Percentiles rank a stretch among this genome's conserved stretches.
phyloP scores from a whole-genome alignment of 768 basidiomycete species.

The Pisolithus orientalis region DNA sequence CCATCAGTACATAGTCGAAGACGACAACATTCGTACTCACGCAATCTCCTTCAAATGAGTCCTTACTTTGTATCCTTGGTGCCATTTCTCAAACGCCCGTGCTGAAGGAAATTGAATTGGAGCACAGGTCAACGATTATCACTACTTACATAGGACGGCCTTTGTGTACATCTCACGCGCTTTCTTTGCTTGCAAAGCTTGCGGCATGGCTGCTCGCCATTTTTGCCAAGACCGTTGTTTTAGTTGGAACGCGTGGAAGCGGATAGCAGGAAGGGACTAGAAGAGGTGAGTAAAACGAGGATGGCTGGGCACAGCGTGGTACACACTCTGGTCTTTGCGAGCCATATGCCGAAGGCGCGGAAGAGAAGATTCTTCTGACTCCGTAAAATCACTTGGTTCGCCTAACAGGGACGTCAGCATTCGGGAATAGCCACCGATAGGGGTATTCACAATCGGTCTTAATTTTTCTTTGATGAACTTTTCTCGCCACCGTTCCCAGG shows the following conservation, averaged over 20 bases:
- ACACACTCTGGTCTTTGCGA: constrained; percentile 63
- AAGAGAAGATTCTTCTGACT: constrained; percentile 55
- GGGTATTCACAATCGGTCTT: constrained; percentile 52
- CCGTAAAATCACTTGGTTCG: constrained; percentile 43
- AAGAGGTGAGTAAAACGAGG: constrained; percentile 6
- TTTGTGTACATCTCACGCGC: constrained; percentile 58
- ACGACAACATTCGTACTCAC: constrained; percentile 42
- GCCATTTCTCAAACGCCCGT: constrained; percentile 61
- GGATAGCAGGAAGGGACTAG: constrained; percentile 75
- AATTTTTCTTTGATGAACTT: constrained; percentile 60
- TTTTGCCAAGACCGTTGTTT: constrained; percentile 57
- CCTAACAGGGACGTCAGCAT: constrained; percentile 22
- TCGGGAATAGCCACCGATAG: not conserved
- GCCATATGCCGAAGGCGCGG: constrained; percentile 70
- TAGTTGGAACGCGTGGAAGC: constrained; percentile 56
- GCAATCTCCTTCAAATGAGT: constrained; percentile 75
- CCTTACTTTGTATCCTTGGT: constrained; percentile 60
- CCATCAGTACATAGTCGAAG: constrained; percentile 20
- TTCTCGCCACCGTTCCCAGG: constrained; percentile 81
- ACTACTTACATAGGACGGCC: constrained; percentile 50
- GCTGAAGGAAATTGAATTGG: constrained; percentile 22
- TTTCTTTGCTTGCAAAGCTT: constrained; percentile 54
- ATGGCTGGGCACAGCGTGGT: not conserved
- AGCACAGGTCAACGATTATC: not conserved
- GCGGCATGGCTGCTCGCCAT: constrained; percentile 70